phyloP scores from a whole-genome alignment of 805 yeast species.

The Starmerella bombi region DNA sequence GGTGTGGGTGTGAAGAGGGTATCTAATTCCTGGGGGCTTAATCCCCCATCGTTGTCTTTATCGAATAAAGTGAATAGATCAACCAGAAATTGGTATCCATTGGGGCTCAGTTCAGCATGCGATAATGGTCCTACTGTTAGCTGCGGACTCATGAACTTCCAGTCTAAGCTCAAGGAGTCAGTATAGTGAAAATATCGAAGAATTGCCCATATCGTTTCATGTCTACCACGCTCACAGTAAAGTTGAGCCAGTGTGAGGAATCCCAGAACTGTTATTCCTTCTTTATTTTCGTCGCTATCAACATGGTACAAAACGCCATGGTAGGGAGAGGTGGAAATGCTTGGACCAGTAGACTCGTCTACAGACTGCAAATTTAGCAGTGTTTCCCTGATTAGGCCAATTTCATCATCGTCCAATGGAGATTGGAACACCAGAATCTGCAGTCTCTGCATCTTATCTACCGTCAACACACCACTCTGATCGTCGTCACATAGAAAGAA shows the following conservation, averaged over 20 bases:
- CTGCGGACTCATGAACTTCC: constrained; percentile 63
- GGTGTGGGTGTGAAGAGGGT: constrained; percentile 79
- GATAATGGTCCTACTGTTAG: constrained; percentile 60
- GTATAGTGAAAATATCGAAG: constrained; percentile 80
- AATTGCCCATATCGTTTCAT: constrained; percentile 96
- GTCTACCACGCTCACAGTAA: constrained; percentile 84
- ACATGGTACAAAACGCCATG: background rate
- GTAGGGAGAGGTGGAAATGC: too few species aligned
- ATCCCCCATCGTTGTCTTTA: constrained; percentile 92
- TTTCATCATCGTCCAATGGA: constrained; percentile 32
- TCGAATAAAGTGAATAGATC: constrained; percentile 81
- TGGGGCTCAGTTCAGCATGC: constrained; percentile 83
- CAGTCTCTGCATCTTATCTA: constrained; percentile 51
- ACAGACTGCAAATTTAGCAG: constrained; percentile 28
- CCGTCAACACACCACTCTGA: constrained; percentile 73
- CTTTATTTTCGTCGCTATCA: constrained; percentile 5
- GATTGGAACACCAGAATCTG: constrained; percentile 68
- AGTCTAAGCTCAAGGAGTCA: constrained; percentile 74
- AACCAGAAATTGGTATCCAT: constrained; percentile 82
- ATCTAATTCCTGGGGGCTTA: constrained; percentile 57
- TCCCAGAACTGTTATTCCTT: constrained; percentile 60
- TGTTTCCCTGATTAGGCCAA: constrained; percentile 30
- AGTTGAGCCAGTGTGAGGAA: constrained; percentile 64
- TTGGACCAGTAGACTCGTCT: too few species aligned
- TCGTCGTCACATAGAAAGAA: constrained; percentile 77